Base-by-base conservation (phyloP, 306 rosid species). In the Heteromeles arbutifolia region DNA sequence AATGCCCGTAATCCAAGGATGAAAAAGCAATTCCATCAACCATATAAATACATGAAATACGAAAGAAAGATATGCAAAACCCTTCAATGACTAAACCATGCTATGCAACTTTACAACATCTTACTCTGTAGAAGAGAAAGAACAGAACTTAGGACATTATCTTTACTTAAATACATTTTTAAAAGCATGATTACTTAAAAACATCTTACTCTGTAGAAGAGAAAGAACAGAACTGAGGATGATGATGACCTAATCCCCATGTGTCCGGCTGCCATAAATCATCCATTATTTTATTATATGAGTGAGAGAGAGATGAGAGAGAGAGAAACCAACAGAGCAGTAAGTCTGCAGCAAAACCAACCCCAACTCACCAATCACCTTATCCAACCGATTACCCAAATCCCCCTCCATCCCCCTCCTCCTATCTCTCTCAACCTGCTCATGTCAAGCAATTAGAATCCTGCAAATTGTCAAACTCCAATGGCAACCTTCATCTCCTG, bases 401-500 rank as follows among this genome's bases (percentile, higher is more conserved):
- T 32, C 17, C 7, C 37, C 11, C 68, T 64, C 69, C 18, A 9
- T 65, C 44, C 17, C 0, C 39, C 69, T 8, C 45, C 52, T 45
- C 52, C 44, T 10, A 10, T 45, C 52, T 45, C 18, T 13, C 52
- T 45, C 52, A 45, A 18, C 6, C 52, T 45, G 52, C 52, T 56
- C 2, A 28, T 59, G 18, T 2, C 14, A 12, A 11, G 19, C 1
- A 25, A 59, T 8, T 25, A 24, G 21, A 48, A 48, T 61, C 15
- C 41, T 29, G 41, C 21, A 28, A 29, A 28, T 17, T 14, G 18
- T 13, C 21, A 18, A 11, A 24, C 59, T 50, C 34, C 67, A 78
- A 91, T 93, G 98, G 92, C 93, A 73, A 81, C 92, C 82, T 74
- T 84, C 17, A 66, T 88, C 66, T 85, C 91, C 78, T 88, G 90